phyloP scores from a whole-genome alignment of 2,329 filamentous ascomycete genomes.

The Tetracladium maxilliforme region DNA sequence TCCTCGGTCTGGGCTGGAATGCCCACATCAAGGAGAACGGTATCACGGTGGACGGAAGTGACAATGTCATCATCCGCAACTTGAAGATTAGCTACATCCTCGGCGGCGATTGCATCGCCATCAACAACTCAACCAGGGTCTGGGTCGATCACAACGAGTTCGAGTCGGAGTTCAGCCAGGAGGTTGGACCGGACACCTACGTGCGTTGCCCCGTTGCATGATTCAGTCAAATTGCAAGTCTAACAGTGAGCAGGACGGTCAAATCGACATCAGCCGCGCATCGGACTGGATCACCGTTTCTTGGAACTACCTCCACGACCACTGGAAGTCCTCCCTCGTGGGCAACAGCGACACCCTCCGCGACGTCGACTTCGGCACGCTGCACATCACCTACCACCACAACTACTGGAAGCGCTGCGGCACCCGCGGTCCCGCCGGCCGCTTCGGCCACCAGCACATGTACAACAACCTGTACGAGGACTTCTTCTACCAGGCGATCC shows the following conservation, averaged over 20 bases:
- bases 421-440: constrained; percentile 29
- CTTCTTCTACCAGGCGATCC: constrained; percentile 29
- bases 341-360: constrained; percentile 23
- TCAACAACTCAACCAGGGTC: constrained; percentile 30
- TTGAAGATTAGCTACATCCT: constrained; percentile 33
- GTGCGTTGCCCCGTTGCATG: constrained; percentile 6
- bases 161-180: constrained; percentile 15
- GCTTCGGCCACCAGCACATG: constrained; percentile 32
- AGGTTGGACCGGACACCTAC: constrained; percentile 22
- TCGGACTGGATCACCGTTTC: constrained; percentile 27
- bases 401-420: constrained; percentile 30
- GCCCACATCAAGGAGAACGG: constrained; percentile 26
- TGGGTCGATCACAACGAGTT: constrained; percentile 32
- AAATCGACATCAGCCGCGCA: constrained; percentile 27
- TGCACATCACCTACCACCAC: constrained; percentile 33
- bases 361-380: constrained; percentile 23
- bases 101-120: constrained; percentile 32
- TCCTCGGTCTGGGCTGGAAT: constrained; percentile 22
- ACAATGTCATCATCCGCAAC: constrained; percentile 43
- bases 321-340: constrained; percentile 29
- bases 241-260: constrained; percentile 22
- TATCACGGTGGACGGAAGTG: constrained; percentile 27
- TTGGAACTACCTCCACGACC: constrained; percentile 25
- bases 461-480: constrained; percentile 34
- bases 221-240: not conserved